Percentiles rank a stretch among this genome's conserved stretches.
Conservation (phyloP, 176 grass and related monocot species). For the Eragrostis nindensis region DNA sequence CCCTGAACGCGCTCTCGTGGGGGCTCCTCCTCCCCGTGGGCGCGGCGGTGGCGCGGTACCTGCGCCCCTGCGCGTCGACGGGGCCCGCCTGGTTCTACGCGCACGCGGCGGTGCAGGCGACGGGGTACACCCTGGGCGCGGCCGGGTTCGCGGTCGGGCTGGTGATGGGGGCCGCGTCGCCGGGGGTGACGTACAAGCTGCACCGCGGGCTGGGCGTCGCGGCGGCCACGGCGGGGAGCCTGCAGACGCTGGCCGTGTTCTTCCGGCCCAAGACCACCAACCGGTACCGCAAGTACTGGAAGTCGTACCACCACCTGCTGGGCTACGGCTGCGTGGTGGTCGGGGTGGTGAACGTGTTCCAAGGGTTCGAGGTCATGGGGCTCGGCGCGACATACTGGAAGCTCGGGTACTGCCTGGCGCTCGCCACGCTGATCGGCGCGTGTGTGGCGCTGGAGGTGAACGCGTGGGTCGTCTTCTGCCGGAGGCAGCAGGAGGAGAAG, state of each 20-base stretch:
- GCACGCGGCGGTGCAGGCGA: slow-evolving; percentile 72
- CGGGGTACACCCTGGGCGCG: slow-evolving; percentile 62
- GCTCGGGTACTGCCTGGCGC: slow-evolving; percentile 85
- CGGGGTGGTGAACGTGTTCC: slow-evolving; percentile 98
- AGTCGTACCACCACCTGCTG: slow-evolving; percentile 99
- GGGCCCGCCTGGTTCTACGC: slow-evolving; percentile 91
- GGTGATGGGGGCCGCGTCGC: slow-evolving; percentile 71
- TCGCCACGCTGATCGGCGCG: slow-evolving; percentile 70
- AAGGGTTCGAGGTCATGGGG: slow-evolving; percentile 94
- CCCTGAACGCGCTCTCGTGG: slow-evolving; percentile 82
- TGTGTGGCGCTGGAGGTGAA: slow-evolving; percentile 96
- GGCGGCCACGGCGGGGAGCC: slow-evolving; percentile 71
- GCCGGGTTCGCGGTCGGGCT: slow-evolving; percentile 88
- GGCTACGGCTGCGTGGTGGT: slow-evolving; percentile 91
- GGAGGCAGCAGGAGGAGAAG: slow-evolving; percentile 76
- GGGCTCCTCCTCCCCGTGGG: slow-evolving; percentile 77
- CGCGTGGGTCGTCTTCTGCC: slow-evolving; percentile 92
- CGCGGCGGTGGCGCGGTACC: slow-evolving; percentile 84
- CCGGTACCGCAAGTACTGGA: slow-evolving; percentile 97
- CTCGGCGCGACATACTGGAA: slow-evolving; percentile 87
- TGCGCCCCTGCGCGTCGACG: slow-evolving; percentile 64
- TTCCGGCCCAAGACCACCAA: slow-evolving; percentile 97
- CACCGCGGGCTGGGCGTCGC: slow-evolving; percentile 88
- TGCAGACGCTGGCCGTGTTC: slow-evolving; percentile 86
- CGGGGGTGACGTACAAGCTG: slow-evolving; percentile 74